Base-by-base conservation (phyloP, 768 basidiomycete genomes). In the Tulasnella sp. region DNA sequence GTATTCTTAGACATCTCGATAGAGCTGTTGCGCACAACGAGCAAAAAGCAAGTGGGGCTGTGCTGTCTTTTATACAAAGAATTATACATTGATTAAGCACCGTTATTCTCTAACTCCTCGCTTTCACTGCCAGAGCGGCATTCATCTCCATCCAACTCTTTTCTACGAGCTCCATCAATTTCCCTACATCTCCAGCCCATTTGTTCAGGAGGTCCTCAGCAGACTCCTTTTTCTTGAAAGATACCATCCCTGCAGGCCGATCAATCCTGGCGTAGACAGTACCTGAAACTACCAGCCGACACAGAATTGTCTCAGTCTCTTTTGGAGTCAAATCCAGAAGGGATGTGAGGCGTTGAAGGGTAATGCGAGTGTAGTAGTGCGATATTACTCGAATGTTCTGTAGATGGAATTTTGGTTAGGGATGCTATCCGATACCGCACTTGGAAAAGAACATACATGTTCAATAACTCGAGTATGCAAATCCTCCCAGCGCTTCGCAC, bases 111-210 rank as follows among this genome's bases (percentile, higher is more conserved):
- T 45, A 25, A 50, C 39, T 45, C 9, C 40, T n/a, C 22, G 58
- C 35, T 34, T 85, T 83, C 19, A 86, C 86, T 41, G 87, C 86
- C 63, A 85, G 77, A 9, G 87, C 86, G 29, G 87, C 86, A 58
- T 89, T 89, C 75, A 90, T 81, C 32, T 83, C 83, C 87, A 90
- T 90, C 87, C 92, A 95, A n/a, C 89, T 90, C 76, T 96, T 96
- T 70, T 99, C 95, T 12, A 91, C 86, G 35, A 95, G 67, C 15
- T 83, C 77, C 54, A 99, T 72, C 61, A 99, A 68, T 67, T 84
- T 90, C 60, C 83, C 85, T 76, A 99, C 89, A 61, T 98, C 92
- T 19, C 81, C 85, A 66, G 89, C 92, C 93, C 95, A 99, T 56
- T 89, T 88, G 62, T 98, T 98, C 81, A 99, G 83, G 4, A 90